Evolutionary conservation across 108 stramenopile genomes (phyloP), one percentile per base, ranked within the genome.

Genomic region (Pseudonitzschia pungens): DNA sequence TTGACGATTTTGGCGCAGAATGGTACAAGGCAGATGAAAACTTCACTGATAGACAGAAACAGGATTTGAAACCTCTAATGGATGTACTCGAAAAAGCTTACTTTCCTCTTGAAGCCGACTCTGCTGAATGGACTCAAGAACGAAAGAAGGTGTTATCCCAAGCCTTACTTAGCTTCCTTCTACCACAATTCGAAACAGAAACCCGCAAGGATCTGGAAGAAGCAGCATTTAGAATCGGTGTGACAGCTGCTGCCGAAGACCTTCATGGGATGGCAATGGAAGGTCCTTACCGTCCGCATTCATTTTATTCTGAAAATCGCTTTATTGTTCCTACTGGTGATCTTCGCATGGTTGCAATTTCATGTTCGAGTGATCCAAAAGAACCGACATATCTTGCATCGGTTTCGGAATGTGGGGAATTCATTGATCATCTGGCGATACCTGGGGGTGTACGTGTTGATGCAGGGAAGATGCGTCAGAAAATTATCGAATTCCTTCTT

Each of bases 111-210:
- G 80, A 89, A 68, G 79, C 68, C 33, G 90, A 92, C 69, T 79
- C 91, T 12, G 84, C 85, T 42, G 88, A 87, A 68, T 95, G 91
- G 91, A 91, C 89, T 33, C 84, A 86, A 4, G 90, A 93, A 71
- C 80, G 94, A 29, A 75, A 69, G 2, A 92, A 95, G 65, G 89
- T 95, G 21, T 62, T 95, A 64, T 78, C 60, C 26, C 76, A 87
- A 52, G 88, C 92, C 0, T 73, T 96, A 56, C 73, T 80, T 33
- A 86, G 71, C 58, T 91, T 93, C 58, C 78, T 96, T n/a, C 80
- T 96, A 52, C 95, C 95, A 4, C 84, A 89, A 55, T 91, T 96
- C 67, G 95, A 96, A 74, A 73, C 80, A 12, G 95, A 96, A 64
- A 82, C 82, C 16, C 82, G 86, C 24, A 83, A 87, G 42, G 92